Conservation (phyloP, 495 filamentous ascomycete genomes). For the Chaetomidium leptoderma region DNA sequence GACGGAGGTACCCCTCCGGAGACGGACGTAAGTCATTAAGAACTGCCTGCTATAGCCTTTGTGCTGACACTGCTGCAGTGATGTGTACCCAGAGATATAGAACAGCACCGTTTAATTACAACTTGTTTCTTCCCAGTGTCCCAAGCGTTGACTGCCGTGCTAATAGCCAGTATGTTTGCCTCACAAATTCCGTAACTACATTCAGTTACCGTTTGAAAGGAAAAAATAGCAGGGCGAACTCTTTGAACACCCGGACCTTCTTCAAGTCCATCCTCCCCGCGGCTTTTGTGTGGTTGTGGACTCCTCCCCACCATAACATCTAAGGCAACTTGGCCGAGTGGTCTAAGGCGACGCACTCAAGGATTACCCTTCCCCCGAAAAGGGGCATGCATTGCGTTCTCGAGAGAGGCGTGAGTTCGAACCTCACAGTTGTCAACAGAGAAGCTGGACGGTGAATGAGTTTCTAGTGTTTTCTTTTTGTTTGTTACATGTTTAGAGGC, state of each 20-base stretch:
- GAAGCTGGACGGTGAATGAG: neutral
- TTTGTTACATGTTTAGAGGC: neutral
- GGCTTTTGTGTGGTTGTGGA: neutral
- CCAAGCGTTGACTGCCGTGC: no score
- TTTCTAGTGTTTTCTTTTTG: neutral
- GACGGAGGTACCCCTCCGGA: slow-evolving; percentile 59
- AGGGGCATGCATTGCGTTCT: slow-evolving; percentile 9
- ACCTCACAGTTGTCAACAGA: slow-evolving; percentile 7
- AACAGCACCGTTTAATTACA: no score
- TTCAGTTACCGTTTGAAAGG: no score
- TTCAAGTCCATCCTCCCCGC: no score
- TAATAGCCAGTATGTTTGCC: no score
- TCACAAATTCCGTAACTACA: no score
- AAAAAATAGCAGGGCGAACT: no score
- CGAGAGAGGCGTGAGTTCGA: slow-evolving; percentile 15
- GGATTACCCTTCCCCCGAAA: slow-evolving; percentile 10
- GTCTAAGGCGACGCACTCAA: slow-evolving; percentile 18
- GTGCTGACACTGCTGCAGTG: slow-evolving; percentile 11
- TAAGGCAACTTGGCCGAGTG: slow-evolving; percentile 14
- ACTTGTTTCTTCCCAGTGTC: no score
- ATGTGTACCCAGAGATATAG: slow-evolving; percentile 31
- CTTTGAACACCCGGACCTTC: no score
- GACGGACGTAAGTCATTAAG: slow-evolving; percentile 44
- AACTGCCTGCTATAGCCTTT: neutral
- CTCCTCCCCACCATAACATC: neutral